A percentile compares a stretch with the other conserved stretches of the same genome.
These are phyloP conservation scores for Bauhinia variegata DNA, from an alignment of 306 rosid species.

Conservation along the genomic window DNA sequence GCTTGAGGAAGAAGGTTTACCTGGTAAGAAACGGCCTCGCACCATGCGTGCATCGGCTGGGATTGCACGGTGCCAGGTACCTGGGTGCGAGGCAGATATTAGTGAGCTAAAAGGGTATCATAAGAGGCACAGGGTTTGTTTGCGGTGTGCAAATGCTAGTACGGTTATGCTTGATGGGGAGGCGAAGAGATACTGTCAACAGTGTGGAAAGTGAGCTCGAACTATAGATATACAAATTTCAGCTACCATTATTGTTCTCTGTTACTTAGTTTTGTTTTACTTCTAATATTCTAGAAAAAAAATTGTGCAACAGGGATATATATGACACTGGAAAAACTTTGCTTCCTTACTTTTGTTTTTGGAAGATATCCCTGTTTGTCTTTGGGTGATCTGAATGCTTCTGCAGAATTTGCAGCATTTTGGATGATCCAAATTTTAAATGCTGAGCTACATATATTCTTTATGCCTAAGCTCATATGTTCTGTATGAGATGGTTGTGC, in stretches of 20 bases:
- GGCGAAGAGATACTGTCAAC: constrained; percentile 85
- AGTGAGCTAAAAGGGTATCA: constrained; percentile 90
- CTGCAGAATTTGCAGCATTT: background rate
- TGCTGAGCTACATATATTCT: background rate
- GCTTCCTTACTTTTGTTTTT: background rate
- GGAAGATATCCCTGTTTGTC: background rate
- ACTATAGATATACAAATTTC: background rate
- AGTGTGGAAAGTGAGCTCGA: constrained; percentile 89
- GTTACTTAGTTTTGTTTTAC: background rate
- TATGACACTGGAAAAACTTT: background rate
- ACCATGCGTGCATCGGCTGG: constrained; percentile 50
- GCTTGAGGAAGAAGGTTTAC: constrained; percentile 65
- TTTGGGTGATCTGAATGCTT: background rate
- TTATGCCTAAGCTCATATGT: background rate
- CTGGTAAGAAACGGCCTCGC: constrained; percentile 68
- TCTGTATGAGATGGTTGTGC: background rate
- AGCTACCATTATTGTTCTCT: background rate
- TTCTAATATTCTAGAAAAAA: background rate
- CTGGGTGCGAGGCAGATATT: constrained; percentile 80
- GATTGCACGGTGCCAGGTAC: constrained; percentile 73
- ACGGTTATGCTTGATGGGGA: constrained; percentile 68
- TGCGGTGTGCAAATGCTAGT: constrained; percentile 75
- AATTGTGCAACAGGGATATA: background rate
- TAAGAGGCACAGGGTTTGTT: constrained; percentile 83
- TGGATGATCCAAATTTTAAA: background rate